These are phyloP conservation scores for Pilobolus umbonatus DNA, from an alignment of 192 early-diverging fungal genomes.

Conservation along the genomic window DNA sequence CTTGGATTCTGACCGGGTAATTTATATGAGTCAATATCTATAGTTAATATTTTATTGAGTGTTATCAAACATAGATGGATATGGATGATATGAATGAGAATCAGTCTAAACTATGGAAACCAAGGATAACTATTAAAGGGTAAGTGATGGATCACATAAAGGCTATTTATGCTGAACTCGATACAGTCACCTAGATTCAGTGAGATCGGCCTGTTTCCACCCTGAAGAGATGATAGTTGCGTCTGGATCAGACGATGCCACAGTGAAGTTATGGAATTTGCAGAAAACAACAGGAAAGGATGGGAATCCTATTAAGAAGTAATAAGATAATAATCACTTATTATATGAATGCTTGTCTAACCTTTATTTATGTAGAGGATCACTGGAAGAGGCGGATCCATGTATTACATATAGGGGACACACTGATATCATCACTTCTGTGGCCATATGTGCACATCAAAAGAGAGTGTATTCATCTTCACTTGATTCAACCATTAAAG, in stretches of 20 bases:
- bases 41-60: too few relatives aligned
- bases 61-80: too few relatives aligned
- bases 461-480: slow-evolving; percentile 64
- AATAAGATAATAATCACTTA: background rate
- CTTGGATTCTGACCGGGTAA: slow-evolving; percentile 14
- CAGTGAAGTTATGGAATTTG: slow-evolving; percentile 74
- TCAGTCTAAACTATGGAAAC: slow-evolving; percentile 55
- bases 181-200: slow-evolving; percentile 65
- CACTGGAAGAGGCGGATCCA: slow-evolving; percentile 56
- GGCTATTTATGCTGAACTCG: background rate
- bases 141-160: slow-evolving; percentile 13
- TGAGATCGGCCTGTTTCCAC: slow-evolving; percentile 59
- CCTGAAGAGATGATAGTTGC: slow-evolving; percentile 50
- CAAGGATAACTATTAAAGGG: slow-evolving; percentile 54
- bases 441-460: slow-evolving; percentile 58
- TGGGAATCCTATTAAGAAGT: slow-evolving; percentile 29
- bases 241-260: slow-evolving; percentile 77
- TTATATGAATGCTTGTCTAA: background rate
- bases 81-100: slow-evolving; percentile 27
- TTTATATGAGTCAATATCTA: too few relatives aligned
- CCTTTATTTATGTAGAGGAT: slow-evolving; percentile 3
- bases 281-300: slow-evolving; percentile 35
- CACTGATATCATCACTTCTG: slow-evolving; percentile 55
- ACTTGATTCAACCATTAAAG: slow-evolving; percentile 66
- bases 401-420: slow-evolving; percentile 77